A percentile compares a stretch with the other conserved stretches of the same genome.
phyloP scores from a whole-genome alignment of 2,329 filamentous ascomycete genomes.

The Epichloe festucae region DNA sequence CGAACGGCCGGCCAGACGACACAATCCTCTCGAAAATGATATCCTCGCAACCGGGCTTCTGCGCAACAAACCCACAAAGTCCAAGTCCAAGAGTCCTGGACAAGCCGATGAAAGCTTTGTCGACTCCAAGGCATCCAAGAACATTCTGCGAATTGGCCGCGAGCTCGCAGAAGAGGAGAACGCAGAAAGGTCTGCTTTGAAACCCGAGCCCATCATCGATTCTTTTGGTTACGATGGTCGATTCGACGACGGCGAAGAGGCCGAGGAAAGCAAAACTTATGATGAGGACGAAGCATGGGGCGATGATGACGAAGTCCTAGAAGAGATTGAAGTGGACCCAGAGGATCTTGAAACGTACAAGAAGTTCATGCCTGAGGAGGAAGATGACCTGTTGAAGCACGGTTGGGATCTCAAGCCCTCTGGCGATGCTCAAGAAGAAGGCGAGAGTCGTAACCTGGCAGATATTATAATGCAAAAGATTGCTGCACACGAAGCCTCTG shows the following conservation, averaged over 20 bases:
- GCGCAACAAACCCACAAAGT: conserved; percentile 62
- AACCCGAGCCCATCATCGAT: conserved; percentile 31
- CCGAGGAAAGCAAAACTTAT: conserved; percentile 28
- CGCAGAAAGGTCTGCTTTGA: conserved; percentile 19
- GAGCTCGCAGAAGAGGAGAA: conserved; percentile 74
- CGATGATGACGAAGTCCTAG: conserved; percentile 60
- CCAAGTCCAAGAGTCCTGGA: conserved; percentile 48
- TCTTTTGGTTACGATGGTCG: conserved; percentile 70
- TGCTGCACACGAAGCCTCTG: conserved; percentile 69
- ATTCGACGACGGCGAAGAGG: conserved; percentile 44
- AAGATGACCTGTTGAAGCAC: conserved; percentile 59
- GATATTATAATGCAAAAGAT: conserved; percentile 93
- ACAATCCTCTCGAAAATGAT: conserved; percentile 87
- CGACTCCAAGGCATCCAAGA: conserved; percentile 75
- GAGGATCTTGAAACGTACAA: conserved; percentile 83
- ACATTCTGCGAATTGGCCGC: conserved; percentile 80
- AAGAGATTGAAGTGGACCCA: conserved; percentile 73
- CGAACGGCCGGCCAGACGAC: conserved; percentile 50
- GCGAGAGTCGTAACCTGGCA: conserved; percentile 63
- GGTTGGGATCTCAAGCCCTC: conserved; percentile 38
- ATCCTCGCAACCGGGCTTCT: conserved; percentile 57
- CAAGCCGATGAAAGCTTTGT: conserved; percentile 60
- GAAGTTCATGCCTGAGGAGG: conserved; percentile 67
- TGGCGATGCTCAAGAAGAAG: conserved; percentile 31
- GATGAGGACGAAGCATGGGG: conserved; percentile 61